phyloP scores from a whole-genome alignment of 345 rosid genomes.

The Tarenaya hassleriana region DNA sequence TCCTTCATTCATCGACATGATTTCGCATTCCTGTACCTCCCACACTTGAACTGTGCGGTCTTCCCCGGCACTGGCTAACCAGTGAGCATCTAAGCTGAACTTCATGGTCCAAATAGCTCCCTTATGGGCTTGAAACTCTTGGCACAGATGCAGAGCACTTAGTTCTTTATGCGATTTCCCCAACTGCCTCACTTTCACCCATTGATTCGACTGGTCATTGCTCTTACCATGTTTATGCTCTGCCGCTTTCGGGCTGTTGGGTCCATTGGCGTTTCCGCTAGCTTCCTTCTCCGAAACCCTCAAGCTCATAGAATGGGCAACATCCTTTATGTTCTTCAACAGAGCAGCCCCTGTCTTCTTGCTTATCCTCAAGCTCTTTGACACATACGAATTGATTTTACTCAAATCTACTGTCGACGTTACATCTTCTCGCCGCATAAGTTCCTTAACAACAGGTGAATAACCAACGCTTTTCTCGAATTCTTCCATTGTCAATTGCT shows the following conservation, averaged over 20 bases:
- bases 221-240: slow-evolving; percentile 35
- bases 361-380: slow-evolving; percentile 74
- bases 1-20: slow-evolving; percentile 63
- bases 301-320: slow-evolving; percentile 59
- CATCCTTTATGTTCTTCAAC: slow-evolving; percentile 75
- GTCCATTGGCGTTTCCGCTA: slow-evolving; percentile 23
- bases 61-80: slow-evolving; percentile 85
- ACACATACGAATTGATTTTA: slow-evolving; percentile 47
- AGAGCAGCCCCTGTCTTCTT: slow-evolving; percentile 75
- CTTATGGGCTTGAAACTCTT: slow-evolving; percentile 87
- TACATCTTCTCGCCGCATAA: slow-evolving; percentile 59
- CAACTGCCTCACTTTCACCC: slow-evolving; percentile 78
- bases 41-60: slow-evolving; percentile 68
- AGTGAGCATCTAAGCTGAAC: slow-evolving; percentile 49
- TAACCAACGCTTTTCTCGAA: slow-evolving; percentile 77
- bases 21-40: slow-evolving; percentile 93
- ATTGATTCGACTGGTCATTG: slow-evolving; percentile 40
- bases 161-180: slow-evolving; percentile 77
- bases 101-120: slow-evolving; percentile 93
- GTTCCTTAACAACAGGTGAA: slow-evolving; percentile 80
- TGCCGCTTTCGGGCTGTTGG: not conserved
- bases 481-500: slow-evolving; percentile 84
- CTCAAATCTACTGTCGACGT: slow-evolving; percentile 21
- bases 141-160: slow-evolving; percentile 80
- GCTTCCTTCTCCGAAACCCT: slow-evolving; percentile 38